These are phyloP conservation scores for Aquilaria agallochum DNA, from an alignment of 441 rosid genomes.

Conservation along the genomic window DNA sequence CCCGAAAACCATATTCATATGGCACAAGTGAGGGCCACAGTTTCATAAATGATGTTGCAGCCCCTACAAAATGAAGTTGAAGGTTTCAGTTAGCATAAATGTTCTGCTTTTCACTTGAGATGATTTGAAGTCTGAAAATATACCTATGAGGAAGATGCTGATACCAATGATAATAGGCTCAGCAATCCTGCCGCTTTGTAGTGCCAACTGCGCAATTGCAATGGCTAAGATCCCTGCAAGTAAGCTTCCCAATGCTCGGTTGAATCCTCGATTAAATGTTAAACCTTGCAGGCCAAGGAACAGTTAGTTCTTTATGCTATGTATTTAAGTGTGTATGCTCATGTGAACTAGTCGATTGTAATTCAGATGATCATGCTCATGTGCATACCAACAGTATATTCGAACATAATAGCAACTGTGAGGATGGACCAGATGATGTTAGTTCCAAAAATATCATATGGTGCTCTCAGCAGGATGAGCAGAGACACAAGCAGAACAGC, in stretches of 20 bases:
- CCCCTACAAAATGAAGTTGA: constrained; percentile 31
- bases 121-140: constrained; percentile 4
- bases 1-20: constrained; percentile 66
- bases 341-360: too few relatives aligned
- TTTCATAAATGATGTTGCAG: constrained; percentile 62
- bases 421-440: constrained; percentile 69
- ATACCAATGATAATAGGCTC: constrained; percentile 61
- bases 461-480: constrained; percentile 52
- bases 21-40: constrained; percentile 59
- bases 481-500: constrained; percentile 62
- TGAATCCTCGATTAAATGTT: constrained; percentile 69
- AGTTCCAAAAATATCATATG: constrained; percentile 60
- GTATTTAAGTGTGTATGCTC: too few relatives aligned
- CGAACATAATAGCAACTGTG: constrained; percentile 74
- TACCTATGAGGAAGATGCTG: constrained; percentile 65
- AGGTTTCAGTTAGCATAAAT: not conserved
- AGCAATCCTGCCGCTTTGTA: constrained; percentile 33
- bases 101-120: not conserved
- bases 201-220: constrained; percentile 38
- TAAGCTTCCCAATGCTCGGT: constrained; percentile 63
- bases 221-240: constrained; percentile 59
- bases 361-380: not conserved
- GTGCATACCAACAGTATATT: constrained; percentile 59
- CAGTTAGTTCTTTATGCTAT: too few relatives aligned
- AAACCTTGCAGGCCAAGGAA: constrained; percentile 33